These are phyloP conservation scores for Paratrimastix pyriformis DNA, from an alignment of 78 protist species.

Conservation along the genomic window DNA sequence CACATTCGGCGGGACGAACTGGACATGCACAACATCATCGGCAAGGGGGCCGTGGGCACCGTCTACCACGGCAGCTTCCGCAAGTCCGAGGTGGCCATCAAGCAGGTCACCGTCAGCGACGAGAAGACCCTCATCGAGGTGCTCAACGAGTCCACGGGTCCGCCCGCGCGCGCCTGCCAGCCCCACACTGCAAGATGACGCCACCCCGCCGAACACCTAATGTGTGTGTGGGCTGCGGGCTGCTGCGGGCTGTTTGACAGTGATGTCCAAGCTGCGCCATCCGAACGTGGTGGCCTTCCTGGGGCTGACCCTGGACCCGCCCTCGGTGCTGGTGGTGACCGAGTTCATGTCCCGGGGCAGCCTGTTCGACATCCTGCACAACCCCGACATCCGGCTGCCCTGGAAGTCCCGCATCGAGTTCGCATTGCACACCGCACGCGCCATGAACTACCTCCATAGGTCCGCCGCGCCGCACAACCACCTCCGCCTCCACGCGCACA, in stretches of 20 bases:
- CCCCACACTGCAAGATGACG: no score
- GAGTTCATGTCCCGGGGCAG: conserved; percentile 55
- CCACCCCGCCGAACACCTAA: neutral
- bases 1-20: no score
- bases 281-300: conserved; percentile 52
- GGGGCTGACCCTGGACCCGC: conserved; percentile 48
- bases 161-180: no score
- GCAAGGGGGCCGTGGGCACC: neutral
- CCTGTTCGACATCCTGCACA: conserved; percentile 43
- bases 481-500: no score
- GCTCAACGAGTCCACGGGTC: neutral
- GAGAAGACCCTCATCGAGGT: neutral
- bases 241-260: no score
- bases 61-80: conserved; percentile 16
- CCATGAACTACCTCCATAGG: conserved; percentile 65
- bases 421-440: conserved; percentile 61
- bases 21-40: neutral
- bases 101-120: neutral
- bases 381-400: no score
- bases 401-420: no score
- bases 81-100: conserved; percentile 23
- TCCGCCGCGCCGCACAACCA: no score
- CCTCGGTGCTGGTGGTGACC: conserved; percentile 46
- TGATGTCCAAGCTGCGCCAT: conserved; percentile 26
- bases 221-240: neutral